A percentile compares a stretch with the other conserved stretches of the same genome.
phyloP scores from a whole-genome alignment of 75 land plant genomes.

The Isoetes taiwanensis region DNA sequence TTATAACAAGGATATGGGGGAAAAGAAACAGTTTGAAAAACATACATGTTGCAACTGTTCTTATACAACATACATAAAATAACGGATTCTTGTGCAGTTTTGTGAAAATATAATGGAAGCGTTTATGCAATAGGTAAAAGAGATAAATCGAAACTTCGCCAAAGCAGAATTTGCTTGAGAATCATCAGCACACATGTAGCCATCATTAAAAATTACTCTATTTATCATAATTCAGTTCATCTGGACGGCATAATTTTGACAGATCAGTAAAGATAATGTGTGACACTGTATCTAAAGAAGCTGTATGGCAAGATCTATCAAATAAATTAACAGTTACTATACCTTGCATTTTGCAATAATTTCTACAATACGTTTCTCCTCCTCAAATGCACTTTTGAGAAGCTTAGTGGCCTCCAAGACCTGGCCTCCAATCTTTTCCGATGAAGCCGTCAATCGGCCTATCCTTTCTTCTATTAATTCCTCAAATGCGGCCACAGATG shows the following conservation, averaged over 20 bases:
- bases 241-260: no score
- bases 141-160: background rate
- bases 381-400: constrained; percentile 50
- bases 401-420: constrained; percentile 58
- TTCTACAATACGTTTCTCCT: constrained; percentile 48
- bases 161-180: background rate
- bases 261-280: no score
- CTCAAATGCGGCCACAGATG: constrained; percentile 58
- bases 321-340: background rate
- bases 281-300: no score
- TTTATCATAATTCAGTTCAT: background rate
- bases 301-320: background rate
- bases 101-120: background rate
- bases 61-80: background rate
- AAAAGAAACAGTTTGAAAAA: background rate
- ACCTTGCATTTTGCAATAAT: constrained; percentile 70
- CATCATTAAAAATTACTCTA: background rate
- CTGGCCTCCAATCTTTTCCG: constrained; percentile 76
- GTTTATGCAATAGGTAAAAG: background rate
- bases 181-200: background rate
- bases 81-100: background rate
- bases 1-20: background rate
- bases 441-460: constrained; percentile 36
- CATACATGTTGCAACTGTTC: background rate
- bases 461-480: constrained; percentile 37